Base-by-base conservation (phyloP, 1,139 yeast genomes). In the Taphrina flavorubra region DNA sequence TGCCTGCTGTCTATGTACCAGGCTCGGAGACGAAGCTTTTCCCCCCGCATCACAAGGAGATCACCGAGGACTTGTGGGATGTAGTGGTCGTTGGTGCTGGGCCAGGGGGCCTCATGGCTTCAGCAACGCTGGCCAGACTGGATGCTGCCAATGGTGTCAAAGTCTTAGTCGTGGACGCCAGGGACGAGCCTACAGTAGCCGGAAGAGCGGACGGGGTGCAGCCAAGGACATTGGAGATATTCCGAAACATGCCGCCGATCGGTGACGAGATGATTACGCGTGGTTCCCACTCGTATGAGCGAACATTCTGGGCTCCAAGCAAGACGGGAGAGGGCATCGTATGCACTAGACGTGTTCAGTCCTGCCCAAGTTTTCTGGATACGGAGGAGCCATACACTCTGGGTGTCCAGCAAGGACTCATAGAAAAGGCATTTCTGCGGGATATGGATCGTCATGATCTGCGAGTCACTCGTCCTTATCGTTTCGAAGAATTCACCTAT, bases 201-300 rank as follows among this genome's bases (percentile, higher is more conserved):
- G 81, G 81, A n/a, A 80, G 78, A 70, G 81, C 81, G 4, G 81
- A 79, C 72, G 81, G 81, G 16, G 73, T 79, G 46, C 79, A 77
- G 65, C 74, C 76, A 56, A 72, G 80, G 59, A 78, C 81, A 10
- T 71, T 78, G 65, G 81, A 79, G 70, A 77, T 77, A 16, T 77
- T 78, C 72, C 77, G 77, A 69, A 76, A 75, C 10, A 75, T 78
- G 68, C 57, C 57, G 10, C 79, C 79, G 36, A 75, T 78, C 64
- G 77, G 75, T 1, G 79, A 78, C 56, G 72, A 75, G 42, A 77
- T 77, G n/a, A 70, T 76, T 71, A 76, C 77, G 69, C 73, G 74
- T 57, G 78, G 79, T n/a, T 77, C 77, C 71, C 77, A 76, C 59
- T 75, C 78, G 66, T 70, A 71, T 57, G 77, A 77, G 53, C 74